Base-by-base conservation (phyloP, 305 asterid species). In the Lippia alba region DNA sequence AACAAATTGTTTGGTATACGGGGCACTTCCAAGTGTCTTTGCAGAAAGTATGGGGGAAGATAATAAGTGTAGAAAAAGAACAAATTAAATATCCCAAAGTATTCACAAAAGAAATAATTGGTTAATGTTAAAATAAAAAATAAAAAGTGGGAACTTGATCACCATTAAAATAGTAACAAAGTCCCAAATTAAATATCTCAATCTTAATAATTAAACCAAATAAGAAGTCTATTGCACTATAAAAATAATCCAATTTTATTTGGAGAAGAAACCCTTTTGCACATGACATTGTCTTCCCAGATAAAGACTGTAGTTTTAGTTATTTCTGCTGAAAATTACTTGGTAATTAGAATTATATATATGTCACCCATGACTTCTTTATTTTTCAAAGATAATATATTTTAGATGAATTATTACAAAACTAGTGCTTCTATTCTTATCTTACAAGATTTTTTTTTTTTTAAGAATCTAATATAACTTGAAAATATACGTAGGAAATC, bases 211-310 rank as follows among this genome's bases (percentile, higher is more conserved):
- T 20, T 53, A 15, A 18, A 58, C n/a, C 41, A 48, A 55, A 61
- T 65, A 78, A 70, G 46, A 73, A 74, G 33, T 67, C 61, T 44
- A 59, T 61, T 61, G 61, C 64, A 61, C 12, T 49, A 20, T 56
- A 34, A 60, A 70, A 46, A 48, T 36, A 36, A 36, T 45, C 19
- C 10, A 46, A 58, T 48, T 69, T 48, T 50, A 56, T 45, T 76
- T 40, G 61, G 62, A 64, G 78, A 67, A 24, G 74, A 76, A 76
- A 53, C 70, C 75, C 69, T 56, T 61, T 45, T 51, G 78, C 75
- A 72, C 71, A 69, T 72, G 83, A 46, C 58, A 58, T 48, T 67
- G 74, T 64, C 50, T 24, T 69, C 8, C 44, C 41, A 61, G 81
- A 71, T 48, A 64, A 45, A 10, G 78, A 81, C 74, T 44, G 36